A percentile compares a stretch with the other conserved stretches of the same genome.
phyloP scores from a whole-genome alignment of 169 alveolate species.

The Plasmodium ovale region DNA sequence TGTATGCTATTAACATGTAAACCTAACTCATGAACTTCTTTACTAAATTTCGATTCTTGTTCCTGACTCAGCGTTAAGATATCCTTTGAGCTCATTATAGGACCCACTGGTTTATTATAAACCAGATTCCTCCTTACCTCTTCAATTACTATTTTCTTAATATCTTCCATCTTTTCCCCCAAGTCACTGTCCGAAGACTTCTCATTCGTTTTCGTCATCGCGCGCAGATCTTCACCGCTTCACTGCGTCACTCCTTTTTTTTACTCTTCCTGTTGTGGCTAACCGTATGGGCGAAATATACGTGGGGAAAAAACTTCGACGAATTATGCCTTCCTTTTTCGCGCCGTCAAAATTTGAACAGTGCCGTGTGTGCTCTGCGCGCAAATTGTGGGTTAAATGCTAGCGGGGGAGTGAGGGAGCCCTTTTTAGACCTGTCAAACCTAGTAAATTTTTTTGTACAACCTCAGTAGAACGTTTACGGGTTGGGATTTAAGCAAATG shows the following conservation, averaged over 20 bases:
- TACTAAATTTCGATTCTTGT: conserved; percentile 59
- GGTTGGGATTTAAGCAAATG: too few species aligned
- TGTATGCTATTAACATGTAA: conserved; percentile 78
- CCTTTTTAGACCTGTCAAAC: too few species aligned
- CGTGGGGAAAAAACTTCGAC: too few species aligned
- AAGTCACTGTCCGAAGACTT: conserved; percentile 30
- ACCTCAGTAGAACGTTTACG: too few species aligned
- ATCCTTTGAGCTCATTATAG: conserved; percentile 72
- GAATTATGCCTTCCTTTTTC: too few species aligned
- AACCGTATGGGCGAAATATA: too few species aligned
- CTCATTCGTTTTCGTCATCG: conserved; percentile 6
- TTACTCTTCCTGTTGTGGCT: not conserved
- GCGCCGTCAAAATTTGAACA: too few species aligned
- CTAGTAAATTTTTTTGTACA: too few species aligned
- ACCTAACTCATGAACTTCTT: conserved; percentile 74
- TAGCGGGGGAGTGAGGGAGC: too few species aligned
- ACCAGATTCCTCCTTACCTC: conserved; percentile 51
- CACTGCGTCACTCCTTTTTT: not conserved
- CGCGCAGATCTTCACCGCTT: not conserved
- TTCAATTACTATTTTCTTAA: conserved; percentile 44
- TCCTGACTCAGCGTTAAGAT: conserved; percentile 69
- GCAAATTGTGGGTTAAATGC: too few species aligned
- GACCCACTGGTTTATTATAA: conserved; percentile 64
- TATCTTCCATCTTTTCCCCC: conserved; percentile 50
- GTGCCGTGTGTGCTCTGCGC: too few species aligned